phyloP scores from a whole-genome alignment of 768 basidiomycete species.

The Termitomyces sp. region DNA sequence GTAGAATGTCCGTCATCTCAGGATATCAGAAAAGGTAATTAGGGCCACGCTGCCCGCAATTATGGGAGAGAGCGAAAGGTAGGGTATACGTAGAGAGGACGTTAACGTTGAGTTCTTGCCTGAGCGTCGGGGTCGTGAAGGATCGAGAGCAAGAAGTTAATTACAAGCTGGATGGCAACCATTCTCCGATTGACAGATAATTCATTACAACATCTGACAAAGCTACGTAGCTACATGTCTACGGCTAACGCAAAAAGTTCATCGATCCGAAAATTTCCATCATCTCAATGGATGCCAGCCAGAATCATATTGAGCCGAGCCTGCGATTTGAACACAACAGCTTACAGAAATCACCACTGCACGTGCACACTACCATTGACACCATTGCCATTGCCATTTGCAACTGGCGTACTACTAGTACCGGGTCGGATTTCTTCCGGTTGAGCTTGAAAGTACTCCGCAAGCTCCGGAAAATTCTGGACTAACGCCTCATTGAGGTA shows the following conservation, averaged over 20 bases:
- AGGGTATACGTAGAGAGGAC: slow-evolving; percentile 1
- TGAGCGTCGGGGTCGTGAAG: slow-evolving; percentile 9
- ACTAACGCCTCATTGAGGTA: slow-evolving; percentile 64
- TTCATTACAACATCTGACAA: slow-evolving; percentile 12
- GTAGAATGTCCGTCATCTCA: slow-evolving; percentile 44
- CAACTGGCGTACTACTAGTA: not conserved
- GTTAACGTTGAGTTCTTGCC: not conserved
- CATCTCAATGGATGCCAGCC: not conserved
- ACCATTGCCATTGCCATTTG: too few species aligned
- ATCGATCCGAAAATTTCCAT: not conserved
- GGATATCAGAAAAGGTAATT: slow-evolving; percentile 4
- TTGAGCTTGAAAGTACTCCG: slow-evolving; percentile 22
- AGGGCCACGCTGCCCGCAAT: not conserved
- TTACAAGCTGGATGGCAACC: slow-evolving; percentile 7
- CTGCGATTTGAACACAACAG: not conserved
- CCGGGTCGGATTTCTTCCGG: slow-evolving; percentile 6
- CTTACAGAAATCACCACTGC: not conserved
- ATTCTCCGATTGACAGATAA: slow-evolving; percentile 8
- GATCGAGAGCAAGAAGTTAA: slow-evolving; percentile 5
- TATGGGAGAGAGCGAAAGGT: not conserved
- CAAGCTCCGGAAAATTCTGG: slow-evolving; percentile 69
- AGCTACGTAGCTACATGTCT: slow-evolving; percentile 9
- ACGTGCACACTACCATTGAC: not conserved
- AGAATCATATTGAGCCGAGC: not conserved
- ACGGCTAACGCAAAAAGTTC: not conserved